Conservation (phyloP, 2,329 filamentous ascomycete species). For the Aureobasidium sp. region DNA sequence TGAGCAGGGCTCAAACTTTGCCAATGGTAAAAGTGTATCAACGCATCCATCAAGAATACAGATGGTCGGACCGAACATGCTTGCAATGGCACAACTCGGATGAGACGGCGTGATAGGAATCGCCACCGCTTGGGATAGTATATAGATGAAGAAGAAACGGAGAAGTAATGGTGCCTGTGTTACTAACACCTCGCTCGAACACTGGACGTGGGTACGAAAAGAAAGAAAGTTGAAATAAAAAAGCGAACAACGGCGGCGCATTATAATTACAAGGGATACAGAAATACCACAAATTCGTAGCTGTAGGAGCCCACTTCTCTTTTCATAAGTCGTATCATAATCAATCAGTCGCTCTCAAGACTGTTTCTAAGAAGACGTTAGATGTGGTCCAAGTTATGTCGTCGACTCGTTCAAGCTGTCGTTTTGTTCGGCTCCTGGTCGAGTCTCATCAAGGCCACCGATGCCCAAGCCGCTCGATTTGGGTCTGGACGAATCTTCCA, state of each 20-base stretch:
- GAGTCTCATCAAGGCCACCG: conserved; percentile 16
- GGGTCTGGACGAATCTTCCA: neutral
- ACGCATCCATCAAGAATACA: neutral
- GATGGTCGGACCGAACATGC: neutral
- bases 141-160: neutral
- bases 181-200: neutral
- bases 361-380: neutral
- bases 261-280: conserved; percentile 10
- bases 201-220: neutral
- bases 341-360: neutral
- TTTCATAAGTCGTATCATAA: conserved; percentile 8
- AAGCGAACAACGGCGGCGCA: neutral
- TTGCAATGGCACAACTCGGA: neutral
- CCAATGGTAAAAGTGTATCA: neutral
- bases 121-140: neutral
- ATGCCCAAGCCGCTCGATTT: conserved; percentile 19
- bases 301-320: neutral
- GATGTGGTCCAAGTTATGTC: neutral
- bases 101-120: neutral
- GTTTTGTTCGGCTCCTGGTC: neutral
- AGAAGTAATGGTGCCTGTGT: neutral
- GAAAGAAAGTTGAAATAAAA: neutral
- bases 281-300: conserved; percentile 8
- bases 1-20: neutral
- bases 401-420: neutral